Evolutionary conservation across 148 eudicot species (phyloP).

Genomic region (Heliamphora exappendiculata): DNA sequence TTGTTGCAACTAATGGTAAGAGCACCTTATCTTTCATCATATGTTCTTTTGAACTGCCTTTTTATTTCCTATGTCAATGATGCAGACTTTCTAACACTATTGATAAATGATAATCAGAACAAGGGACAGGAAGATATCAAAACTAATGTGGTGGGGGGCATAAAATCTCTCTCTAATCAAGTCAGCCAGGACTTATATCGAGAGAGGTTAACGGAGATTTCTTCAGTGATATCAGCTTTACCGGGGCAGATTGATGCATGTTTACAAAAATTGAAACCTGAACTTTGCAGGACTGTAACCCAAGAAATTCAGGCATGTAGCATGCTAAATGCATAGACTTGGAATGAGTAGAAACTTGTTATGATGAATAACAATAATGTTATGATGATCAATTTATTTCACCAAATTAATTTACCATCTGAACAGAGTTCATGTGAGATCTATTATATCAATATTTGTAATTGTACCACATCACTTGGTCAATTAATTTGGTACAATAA

Average conservation of each 20-base stretch:
- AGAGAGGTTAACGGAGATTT: conserved; percentile 45
- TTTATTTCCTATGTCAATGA: not conserved
- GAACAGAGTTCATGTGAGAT: too few species aligned
- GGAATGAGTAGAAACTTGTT: not conserved
- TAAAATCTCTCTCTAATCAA: conserved; percentile 52
- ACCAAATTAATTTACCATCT: too few species aligned
- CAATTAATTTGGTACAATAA: too few species aligned
- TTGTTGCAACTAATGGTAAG: conserved; percentile 64
- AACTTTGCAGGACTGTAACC: conserved; percentile 42
- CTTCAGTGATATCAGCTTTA: conserved; percentile 37
- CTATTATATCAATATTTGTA: too few species aligned
- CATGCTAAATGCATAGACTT: not conserved
- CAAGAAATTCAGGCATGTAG: conserved; percentile 64
- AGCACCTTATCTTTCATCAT: conserved; percentile 4
- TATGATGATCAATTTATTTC: too few species aligned
- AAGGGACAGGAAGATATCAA: conserved; percentile 75
- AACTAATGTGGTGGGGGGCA: conserved; percentile 35
- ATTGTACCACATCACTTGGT: too few species aligned
- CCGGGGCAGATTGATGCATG: conserved; percentile 44
- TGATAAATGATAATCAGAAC: conserved; percentile 36
- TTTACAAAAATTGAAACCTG: conserved; percentile 38
- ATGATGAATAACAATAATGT: too few species aligned
- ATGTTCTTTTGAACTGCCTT: conserved; percentile 1
- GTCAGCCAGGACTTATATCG: conserved; percentile 29
- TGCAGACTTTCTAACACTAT: conserved; percentile 13